Percentiles rank a stretch among this genome's conserved stretches.
Evolutionary conservation across 306 rosid species (phyloP).

Genomic region (Cucurbita argyrosperma): DNA sequence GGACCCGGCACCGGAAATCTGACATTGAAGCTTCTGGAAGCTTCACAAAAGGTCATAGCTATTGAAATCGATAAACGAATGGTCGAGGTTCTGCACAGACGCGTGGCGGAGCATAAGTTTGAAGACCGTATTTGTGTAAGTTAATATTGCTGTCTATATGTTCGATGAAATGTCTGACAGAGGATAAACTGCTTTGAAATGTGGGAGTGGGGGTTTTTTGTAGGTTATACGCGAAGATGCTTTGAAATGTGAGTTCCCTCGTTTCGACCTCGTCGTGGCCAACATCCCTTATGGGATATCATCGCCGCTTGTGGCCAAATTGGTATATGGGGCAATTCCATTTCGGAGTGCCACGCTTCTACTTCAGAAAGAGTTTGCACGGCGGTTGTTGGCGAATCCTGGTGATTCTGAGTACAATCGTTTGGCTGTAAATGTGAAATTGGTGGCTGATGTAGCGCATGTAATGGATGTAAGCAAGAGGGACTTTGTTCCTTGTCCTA

Average conservation of each 20-base stretch:
- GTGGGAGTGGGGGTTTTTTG: conserved; percentile 11
- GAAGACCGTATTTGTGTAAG: conserved; percentile 32
- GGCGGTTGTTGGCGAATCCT: conserved; percentile 57
- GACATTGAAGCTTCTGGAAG: conserved; percentile 68
- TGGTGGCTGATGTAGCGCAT: conserved; percentile 61
- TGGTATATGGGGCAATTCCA: conserved; percentile 31
- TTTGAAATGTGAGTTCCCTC: conserved; percentile 51
- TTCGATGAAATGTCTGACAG: conserved; percentile 34
- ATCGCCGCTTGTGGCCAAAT: conserved; percentile 55
- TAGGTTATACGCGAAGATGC: conserved; percentile 66
- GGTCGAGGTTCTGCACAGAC: conserved; percentile 56
- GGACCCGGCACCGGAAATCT: conserved; percentile 97
- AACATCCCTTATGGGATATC: conserved; percentile 82
- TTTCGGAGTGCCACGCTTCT: conserved; percentile 81
- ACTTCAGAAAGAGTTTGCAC: conserved; percentile 81
- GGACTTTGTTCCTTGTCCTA: conserved; percentile 70
- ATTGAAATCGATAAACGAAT: conserved; percentile 63
- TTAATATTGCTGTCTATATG: not conserved
- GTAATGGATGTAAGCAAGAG: conserved; percentile 77
- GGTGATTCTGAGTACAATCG: conserved; percentile 69
- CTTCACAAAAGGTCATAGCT: conserved; percentile 45
- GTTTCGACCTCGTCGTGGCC: conserved; percentile 68
- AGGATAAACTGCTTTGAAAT: not conserved
- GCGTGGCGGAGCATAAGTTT: conserved; percentile 21
- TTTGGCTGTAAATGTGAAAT: conserved; percentile 61